phyloP scores from a whole-genome alignment of 768 basidiomycete genomes.

The Pulveroboletus frians region DNA sequence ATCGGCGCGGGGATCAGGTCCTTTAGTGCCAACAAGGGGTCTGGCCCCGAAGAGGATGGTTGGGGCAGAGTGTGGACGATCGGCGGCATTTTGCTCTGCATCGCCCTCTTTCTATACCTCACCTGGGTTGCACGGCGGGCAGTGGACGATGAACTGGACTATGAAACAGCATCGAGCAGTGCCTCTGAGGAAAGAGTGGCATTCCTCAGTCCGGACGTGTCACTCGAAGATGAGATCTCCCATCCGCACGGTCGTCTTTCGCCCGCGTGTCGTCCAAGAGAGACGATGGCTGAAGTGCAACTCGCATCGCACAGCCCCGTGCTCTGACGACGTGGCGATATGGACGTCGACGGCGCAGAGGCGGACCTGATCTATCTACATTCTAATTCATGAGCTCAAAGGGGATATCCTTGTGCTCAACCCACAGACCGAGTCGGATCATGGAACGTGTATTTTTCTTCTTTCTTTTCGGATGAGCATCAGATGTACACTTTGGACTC shows the following conservation, averaged over 20 bases:
- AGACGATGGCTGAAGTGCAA: constrained; percentile 46
- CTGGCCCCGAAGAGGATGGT: constrained; percentile 33
- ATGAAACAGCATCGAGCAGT: constrained; percentile 30
- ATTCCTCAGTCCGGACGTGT: constrained; percentile 39
- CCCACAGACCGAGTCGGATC: background rate
- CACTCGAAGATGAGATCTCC: constrained; percentile 20
- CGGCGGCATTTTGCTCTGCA: constrained; percentile 62
- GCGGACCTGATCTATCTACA: background rate
- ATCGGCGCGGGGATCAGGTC: constrained; percentile 82
- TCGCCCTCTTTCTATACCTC: constrained; percentile 75
- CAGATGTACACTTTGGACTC: constrained; percentile 20
- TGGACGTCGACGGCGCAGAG: constrained; percentile 7
- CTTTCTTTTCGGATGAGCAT: background rate
- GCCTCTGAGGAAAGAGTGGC: constrained; percentile 49
- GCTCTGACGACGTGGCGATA: constrained; percentile 16
- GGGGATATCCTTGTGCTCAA: background rate
- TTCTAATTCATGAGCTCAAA: background rate
- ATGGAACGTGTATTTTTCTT: constrained; percentile 13
- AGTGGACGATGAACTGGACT: constrained; percentile 50
- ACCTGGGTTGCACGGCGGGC: constrained; percentile 72
- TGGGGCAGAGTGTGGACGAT: constrained; percentile 61
- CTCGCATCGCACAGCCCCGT: constrained; percentile 23
- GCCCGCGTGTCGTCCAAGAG: constrained; percentile 16
- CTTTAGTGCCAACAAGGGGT: constrained; percentile 53
- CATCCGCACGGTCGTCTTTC: constrained; percentile 18